These are phyloP conservation scores for Hypsizygus marmoreus DNA, from an alignment of 768 basidiomycete species.

Conservation along the genomic window DNA sequence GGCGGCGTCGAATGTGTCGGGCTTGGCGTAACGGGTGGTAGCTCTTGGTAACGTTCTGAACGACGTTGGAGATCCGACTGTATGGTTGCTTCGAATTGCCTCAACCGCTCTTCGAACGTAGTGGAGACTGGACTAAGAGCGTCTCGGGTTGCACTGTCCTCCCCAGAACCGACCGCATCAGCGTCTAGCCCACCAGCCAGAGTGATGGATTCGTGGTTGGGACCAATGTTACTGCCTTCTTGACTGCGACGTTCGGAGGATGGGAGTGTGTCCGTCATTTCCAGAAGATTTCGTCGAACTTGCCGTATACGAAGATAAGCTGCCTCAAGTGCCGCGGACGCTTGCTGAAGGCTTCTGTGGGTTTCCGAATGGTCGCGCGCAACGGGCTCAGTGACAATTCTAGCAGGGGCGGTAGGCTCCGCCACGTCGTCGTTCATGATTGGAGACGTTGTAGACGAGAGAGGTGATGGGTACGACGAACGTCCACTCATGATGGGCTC, in stretches of 20 bases:
- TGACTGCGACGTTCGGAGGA: constrained; percentile 12
- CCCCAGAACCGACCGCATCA: constrained; percentile 4
- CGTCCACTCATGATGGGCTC: constrained; percentile 24
- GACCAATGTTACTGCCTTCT: constrained; percentile 33
- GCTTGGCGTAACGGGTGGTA: constrained; percentile 2
- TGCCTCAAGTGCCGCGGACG: constrained; percentile 54
- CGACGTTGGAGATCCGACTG: not conserved
- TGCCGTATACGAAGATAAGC: constrained; percentile 58
- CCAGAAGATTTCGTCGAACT: constrained; percentile 52
- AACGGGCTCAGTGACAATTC: constrained; percentile 3
- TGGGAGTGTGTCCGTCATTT: constrained; percentile 40
- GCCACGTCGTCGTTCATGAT: constrained; percentile 16
- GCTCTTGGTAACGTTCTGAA: not conserved
- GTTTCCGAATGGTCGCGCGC: constrained; percentile 25
- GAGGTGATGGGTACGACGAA: constrained; percentile 32
- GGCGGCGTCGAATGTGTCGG: constrained; percentile 1
- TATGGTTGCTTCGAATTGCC: not conserved
- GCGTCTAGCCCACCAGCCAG: constrained; percentile 25
- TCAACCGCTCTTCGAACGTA: constrained; percentile 1
- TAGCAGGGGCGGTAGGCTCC: constrained; percentile 1
- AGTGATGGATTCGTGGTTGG: constrained; percentile 40
- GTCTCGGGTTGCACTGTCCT: constrained; percentile 3
- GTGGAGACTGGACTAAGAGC: not conserved
- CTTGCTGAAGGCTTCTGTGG: constrained; percentile 45
- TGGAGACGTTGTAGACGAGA: constrained; percentile 23